These are phyloP conservation scores for Populus hybrid DNA, from an alignment of 441 rosid species.

Conservation along the genomic window DNA sequence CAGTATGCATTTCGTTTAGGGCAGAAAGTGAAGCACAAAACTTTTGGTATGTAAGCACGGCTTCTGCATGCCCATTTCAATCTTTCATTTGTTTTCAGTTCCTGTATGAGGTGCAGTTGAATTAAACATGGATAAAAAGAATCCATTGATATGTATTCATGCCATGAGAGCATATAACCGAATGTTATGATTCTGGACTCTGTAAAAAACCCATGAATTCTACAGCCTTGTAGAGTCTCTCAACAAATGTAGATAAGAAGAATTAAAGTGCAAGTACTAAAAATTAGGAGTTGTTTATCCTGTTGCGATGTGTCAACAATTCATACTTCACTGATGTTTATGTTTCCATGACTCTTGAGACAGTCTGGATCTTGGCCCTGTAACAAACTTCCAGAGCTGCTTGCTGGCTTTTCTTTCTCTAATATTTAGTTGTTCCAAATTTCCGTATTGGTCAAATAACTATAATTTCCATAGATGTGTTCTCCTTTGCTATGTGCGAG, in stretches of 20 bases:
- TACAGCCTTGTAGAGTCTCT: background rate
- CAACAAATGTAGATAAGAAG: background rate
- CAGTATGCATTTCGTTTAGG: slow-evolving; percentile 84
- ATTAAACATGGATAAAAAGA: background rate
- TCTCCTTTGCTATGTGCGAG: background rate
- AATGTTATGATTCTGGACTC: background rate
- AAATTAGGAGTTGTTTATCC: background rate
- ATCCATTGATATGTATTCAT: background rate
- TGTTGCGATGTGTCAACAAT: background rate
- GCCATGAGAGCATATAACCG: background rate
- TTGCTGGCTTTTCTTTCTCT: background rate
- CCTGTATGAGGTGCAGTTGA: background rate
- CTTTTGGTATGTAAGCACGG: slow-evolving; percentile 47
- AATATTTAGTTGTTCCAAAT: background rate
- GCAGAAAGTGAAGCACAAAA: slow-evolving; percentile 84
- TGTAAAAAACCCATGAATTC: background rate
- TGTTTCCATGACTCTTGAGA: background rate
- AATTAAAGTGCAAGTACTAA: background rate
- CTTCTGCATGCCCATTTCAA: slow-evolving; percentile 15
- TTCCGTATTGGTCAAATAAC: background rate
- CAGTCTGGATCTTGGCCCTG: background rate
- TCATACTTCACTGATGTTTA: background rate
- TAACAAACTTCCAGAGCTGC: slow-evolving; percentile 3
- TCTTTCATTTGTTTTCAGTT: background rate
- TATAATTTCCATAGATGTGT: background rate